Base-by-base conservation (phyloP, 805 yeast species). In the Lipomyces orientalis region DNA sequence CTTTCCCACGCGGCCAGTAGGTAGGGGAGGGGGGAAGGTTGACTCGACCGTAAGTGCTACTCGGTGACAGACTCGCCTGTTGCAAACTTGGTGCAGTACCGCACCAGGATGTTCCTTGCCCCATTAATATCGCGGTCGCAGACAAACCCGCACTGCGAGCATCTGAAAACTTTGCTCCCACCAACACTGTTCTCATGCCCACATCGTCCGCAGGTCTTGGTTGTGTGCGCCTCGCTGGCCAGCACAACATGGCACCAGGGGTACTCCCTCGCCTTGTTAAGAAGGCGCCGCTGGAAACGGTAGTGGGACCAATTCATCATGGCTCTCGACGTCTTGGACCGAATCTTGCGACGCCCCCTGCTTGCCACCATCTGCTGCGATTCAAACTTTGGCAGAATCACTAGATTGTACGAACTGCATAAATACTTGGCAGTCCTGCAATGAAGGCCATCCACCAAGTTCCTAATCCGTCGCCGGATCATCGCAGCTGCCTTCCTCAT, bases 1-100 rank as follows among this genome's bases (percentile, higher is more conserved):
- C 22, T 43, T 43, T 43, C 8, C 22, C n/a, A 35, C 37, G 37
- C 10, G 37, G 37, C 37, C 37, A 35, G 37, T 35, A 35, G 37
- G 37, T 35, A 35, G 37, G 12, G 39, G 22, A 14, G 8, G 19
- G 9, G 9, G 22, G 7, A 37, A 43, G 22, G 49, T 16, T 6
- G 49, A 16, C 49, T 39, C 2, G 9, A 35, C 37, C 37, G 10
- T 5, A 35, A 35, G 39, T 35, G 16, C 14, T 2, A 25, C 29
- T n/a, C 43, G 33, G 39, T 12, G 19, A n/a, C 58, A 25, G 43
- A 55, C 58, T 55, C 22, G 16, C 58, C 58, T 55, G 37, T 6
- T 6, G 58, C 43, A 25, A 12, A 8, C 43, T 37, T 37, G 43
- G 16, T 37, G 43, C 43, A 37, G 43, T 37, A 37, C 16, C 43